phyloP scores from a whole-genome alignment of 768 basidiomycete species.

The Leccinum obscurum region DNA sequence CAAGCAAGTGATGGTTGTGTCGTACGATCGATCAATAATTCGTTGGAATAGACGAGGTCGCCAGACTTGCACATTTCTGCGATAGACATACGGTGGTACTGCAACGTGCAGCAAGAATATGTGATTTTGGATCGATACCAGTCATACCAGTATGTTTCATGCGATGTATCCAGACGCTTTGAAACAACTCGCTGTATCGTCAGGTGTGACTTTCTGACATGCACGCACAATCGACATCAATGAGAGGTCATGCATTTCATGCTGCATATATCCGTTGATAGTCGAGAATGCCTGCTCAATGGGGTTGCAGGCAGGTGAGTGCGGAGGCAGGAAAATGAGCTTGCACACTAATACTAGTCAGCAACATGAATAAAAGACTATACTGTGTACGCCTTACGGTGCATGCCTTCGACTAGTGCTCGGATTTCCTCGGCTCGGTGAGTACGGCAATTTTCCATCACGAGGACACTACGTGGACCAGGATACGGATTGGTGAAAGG shows the following conservation, averaged over 20 bases:
- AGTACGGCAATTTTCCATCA: no score
- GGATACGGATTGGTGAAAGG: not conserved
- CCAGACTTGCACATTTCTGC: no score
- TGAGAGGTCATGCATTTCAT: not conserved
- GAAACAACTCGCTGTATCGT: no score
- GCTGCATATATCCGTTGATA: not conserved
- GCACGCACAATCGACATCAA: not conserved
- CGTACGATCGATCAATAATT: no score
- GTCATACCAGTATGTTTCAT: conserved; percentile 47
- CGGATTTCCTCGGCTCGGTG: not conserved
- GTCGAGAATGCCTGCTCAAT: not conserved
- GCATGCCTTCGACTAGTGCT: not conserved
- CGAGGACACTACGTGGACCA: no score
- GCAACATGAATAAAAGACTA: not conserved
- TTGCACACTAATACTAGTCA: not conserved
- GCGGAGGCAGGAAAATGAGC: not conserved
- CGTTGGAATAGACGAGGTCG: no score
- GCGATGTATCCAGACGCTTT: conserved; percentile 6
- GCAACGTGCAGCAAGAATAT: no score
- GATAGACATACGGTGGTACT: no score
- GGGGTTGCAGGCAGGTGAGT: not conserved
- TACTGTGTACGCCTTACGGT: not conserved
- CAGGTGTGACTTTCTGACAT: not conserved
- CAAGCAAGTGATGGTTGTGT: no score
- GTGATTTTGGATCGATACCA: no score